Percentiles rank a stretch among this genome's conserved stretches.
Conservation (phyloP, 2,329 filamentous ascomycete species). For the Aschersonia sp. region DNA sequence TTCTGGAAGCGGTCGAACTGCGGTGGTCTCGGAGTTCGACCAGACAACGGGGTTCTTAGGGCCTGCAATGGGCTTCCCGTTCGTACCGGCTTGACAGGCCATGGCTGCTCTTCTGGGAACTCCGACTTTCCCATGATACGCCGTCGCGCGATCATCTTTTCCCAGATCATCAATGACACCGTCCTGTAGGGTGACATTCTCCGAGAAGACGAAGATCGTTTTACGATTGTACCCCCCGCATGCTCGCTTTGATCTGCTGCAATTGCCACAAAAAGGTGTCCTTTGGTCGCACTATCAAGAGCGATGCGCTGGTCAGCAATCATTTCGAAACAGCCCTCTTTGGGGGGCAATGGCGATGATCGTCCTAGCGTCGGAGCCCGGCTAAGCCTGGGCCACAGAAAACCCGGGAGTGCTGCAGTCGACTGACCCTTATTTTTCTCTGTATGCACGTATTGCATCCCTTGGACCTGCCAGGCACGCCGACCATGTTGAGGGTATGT, state of each 20-base stretch:
- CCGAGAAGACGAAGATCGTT: constrained; percentile 4
- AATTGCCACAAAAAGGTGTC: constrained; percentile 4
- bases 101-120: not conserved
- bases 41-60: not conserved
- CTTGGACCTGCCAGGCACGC: not conserved
- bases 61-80: too few relatives aligned
- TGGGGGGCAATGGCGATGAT: too few relatives aligned
- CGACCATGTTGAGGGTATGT: not conserved
- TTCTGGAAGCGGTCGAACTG: not conserved
- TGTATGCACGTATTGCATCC: not conserved
- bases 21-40: not conserved
- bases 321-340: not conserved
- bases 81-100: not conserved
- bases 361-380: too few relatives aligned
- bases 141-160: constrained; percentile 1
- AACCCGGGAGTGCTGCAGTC: not conserved
- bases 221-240: constrained; percentile 5
- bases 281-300: constrained; percentile 3
- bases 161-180: not conserved
- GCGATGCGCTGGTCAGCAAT: not conserved
- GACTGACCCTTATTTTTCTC: not conserved
- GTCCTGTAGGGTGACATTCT: constrained; percentile 1
- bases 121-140: constrained; percentile 1
- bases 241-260: constrained; percentile 3
- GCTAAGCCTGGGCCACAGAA: too few relatives aligned